Evolutionary conservation across 495 filamentous ascomycete species (phyloP), one percentile per base, ranked within the genome.

Genomic region (Penicillium dipodomyicola): DNA sequence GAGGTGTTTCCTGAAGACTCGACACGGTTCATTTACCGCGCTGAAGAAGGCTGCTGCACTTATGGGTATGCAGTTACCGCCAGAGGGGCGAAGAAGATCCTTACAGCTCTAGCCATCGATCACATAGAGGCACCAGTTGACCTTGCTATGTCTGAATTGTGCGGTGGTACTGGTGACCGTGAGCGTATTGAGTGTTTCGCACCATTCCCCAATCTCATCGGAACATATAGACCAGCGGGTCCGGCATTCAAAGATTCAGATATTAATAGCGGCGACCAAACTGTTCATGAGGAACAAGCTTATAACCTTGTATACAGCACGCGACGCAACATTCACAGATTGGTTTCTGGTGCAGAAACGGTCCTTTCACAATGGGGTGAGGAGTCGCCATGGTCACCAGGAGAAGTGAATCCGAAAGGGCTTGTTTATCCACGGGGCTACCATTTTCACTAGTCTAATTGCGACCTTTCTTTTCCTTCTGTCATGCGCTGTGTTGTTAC

Each of bases 21-120:
- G 5, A 67, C 68, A 12, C 66, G 70, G 11, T 69, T 67, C 35
- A 56, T 71, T 3, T 73, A 65, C 22, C 57, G 57, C 10, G 66
- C 66, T 2, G 51, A 59, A 19, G 48, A 45, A 27, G 70, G 61
- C 12, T 68, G 65, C 42, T 73, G 67, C 35, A 53, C 54, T 50
- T 67, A 58, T 49, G 67, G 65, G 4, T 87, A 87, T 63, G 82
- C 82, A 0, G 71, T 86, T 4, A 80, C 80, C 0, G 75, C 76
- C 29, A 62, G 70, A 43, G 81, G 82, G 4, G 82, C 82, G 3
- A 77, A 71, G 22, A 79, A 80, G 17, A 67, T 84, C 12, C 74
- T 85, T n/a, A 60, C 65, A 0, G 60, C 64, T 35, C 59, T 72
- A 14, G 57, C 67, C 3, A 32, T 72, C 6, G 63, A 72, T 25